phyloP scores from a whole-genome alignment of 2,329 filamentous ascomycete genomes.

The Colletotrichum spaethianum region DNA sequence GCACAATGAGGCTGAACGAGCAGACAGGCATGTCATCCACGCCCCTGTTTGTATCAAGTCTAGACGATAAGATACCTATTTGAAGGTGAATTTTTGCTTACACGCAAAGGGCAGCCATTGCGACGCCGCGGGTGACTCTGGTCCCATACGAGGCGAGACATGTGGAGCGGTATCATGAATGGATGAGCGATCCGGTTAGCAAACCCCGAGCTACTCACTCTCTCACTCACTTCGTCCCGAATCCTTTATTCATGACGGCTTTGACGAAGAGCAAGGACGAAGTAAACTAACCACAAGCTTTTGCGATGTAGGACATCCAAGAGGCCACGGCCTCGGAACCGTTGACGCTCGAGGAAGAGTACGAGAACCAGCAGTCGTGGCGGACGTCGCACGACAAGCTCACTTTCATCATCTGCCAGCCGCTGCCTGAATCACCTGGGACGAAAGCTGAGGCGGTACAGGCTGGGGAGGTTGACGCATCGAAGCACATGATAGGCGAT shows the following conservation, averaged over 20 bases:
- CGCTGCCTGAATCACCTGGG: constrained; percentile 46
- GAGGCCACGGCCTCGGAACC: constrained; percentile 90
- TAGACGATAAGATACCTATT: neutral
- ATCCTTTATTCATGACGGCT: neutral
- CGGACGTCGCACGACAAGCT: constrained; percentile 86
- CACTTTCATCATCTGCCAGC: constrained; percentile 87
- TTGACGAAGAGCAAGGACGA: too few species aligned
- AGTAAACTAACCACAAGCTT: neutral
- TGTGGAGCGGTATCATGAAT: constrained; percentile 86
- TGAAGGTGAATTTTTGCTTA: neutral
- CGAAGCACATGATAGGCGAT: constrained; percentile 77
- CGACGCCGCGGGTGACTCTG: constrained; percentile 76
- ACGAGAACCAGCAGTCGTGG: constrained; percentile 93
- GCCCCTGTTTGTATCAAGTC: neutral
- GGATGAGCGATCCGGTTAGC: constrained; percentile 87
- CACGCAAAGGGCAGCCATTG: constrained; percentile 68
- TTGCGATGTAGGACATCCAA: constrained; percentile 74
- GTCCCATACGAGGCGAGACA: constrained; percentile 89
- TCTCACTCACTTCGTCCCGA: neutral
- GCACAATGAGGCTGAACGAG: constrained; percentile 61
- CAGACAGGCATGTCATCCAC: constrained; percentile 53
- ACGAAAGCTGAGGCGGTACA: constrained; percentile 13
- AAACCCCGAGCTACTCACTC: neutral
- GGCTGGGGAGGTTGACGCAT: constrained; percentile 66
- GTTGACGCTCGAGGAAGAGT: constrained; percentile 84